Percentiles rank a stretch among this genome's conserved stretches.
Evolutionary conservation across 805 yeast genomes (phyloP).

Genomic region (Lachancea kluyveri): DNA sequence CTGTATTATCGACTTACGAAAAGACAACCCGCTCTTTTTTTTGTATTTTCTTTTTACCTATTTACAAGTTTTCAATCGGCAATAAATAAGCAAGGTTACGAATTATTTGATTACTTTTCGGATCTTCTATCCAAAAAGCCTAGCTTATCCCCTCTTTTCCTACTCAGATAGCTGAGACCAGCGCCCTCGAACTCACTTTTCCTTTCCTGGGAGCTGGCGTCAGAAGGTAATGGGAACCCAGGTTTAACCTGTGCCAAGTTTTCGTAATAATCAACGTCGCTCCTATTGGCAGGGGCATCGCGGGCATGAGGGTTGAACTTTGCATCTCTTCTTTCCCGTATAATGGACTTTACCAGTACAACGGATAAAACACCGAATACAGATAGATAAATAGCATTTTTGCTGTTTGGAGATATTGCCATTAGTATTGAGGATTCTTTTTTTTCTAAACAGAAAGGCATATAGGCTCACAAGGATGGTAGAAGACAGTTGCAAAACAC

Average conservation of each 20-base stretch:
- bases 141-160: slow-evolving; percentile 49
- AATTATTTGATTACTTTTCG: slow-evolving; percentile 2
- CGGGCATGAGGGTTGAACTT: slow-evolving; percentile 31
- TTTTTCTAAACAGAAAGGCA: too few relatives aligned
- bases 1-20: too few relatives aligned
- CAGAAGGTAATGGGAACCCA: slow-evolving; percentile 42
- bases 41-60: too few relatives aligned
- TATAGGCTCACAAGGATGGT: too few relatives aligned
- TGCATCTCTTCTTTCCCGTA: slow-evolving; percentile 33
- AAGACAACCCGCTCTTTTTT: too few relatives aligned
- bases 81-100: too few relatives aligned
- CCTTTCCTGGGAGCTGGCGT: slow-evolving; percentile 30
- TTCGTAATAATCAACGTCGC: slow-evolving; percentile 24
- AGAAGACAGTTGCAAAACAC: too few relatives aligned
- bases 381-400: slow-evolving; percentile 22
- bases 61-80: too few relatives aligned
- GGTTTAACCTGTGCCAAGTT: slow-evolving; percentile 41
- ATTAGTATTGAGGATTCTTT: too few relatives aligned
- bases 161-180: slow-evolving; percentile 51
- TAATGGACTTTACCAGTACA: slow-evolving; percentile 22
- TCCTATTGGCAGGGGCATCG: slow-evolving; percentile 7
- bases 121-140: slow-evolving; percentile 25
- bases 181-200: slow-evolving; percentile 65
- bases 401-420: slow-evolving; percentile 12
- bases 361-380: slow-evolving; percentile 25